A percentile compares a stretch with the other conserved stretches of the same genome.
These are phyloP conservation scores for Fusarium gaditjirri DNA, from an alignment of 2,329 filamentous ascomycete genomes.

Conservation along the genomic window DNA sequence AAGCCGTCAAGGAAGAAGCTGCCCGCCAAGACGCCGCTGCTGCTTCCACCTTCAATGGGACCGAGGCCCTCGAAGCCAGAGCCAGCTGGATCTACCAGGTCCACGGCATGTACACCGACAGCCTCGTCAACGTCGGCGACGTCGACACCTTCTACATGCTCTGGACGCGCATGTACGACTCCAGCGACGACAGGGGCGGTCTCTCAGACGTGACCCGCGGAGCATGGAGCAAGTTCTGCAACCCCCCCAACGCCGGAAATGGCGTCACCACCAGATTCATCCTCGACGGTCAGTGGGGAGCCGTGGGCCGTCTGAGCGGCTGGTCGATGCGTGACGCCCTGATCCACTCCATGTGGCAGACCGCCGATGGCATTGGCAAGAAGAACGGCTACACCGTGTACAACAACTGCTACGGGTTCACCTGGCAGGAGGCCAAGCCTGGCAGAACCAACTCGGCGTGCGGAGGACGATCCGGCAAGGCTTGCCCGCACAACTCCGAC, in stretches of 20 bases:
- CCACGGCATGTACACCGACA: constrained; percentile 8
- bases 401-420: neutral
- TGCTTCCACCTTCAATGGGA: neutral
- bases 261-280: neutral
- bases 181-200: neutral
- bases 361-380: neutral
- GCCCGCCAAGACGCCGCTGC: neutral
- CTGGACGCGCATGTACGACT: constrained; percentile 5
- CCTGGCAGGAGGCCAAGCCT: neutral
- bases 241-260: neutral
- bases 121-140: constrained; percentile 4
- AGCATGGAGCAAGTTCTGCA: constrained; percentile 10
- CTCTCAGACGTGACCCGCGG: neutral
- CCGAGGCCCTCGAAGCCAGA: neutral
- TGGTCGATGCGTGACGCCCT: constrained; percentile 7
- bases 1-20: neutral
- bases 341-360: neutral
- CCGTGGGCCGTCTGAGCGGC: neutral
- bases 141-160: constrained; percentile 4
- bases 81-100: neutral
- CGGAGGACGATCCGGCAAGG: neutral
- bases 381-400: neutral
- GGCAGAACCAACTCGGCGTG: neutral
- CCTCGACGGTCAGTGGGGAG: constrained; percentile 11
- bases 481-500: neutral